phyloP scores from a whole-genome alignment of 1,284 basidiomycete genomes.

The Austropuccinia psidii region DNA sequence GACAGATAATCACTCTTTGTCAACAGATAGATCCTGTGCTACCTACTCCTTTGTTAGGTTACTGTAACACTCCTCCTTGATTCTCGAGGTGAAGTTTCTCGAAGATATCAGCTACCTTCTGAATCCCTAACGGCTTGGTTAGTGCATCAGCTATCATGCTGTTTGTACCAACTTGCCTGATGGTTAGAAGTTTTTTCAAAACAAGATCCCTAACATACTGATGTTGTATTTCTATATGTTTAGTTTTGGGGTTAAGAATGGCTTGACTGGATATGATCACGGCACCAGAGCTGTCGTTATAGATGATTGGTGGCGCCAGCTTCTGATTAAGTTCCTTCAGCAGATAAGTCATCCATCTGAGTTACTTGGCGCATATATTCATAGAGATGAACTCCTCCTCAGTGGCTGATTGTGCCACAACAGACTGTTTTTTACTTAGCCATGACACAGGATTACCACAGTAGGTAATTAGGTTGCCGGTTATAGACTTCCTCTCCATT shows the following conservation, averaged over 20 bases:
- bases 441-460: conserved; percentile 11
- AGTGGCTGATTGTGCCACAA: conserved; percentile 1
- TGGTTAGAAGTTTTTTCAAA: background rate
- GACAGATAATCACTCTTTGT: too few species aligned
- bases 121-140: background rate
- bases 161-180: background rate
- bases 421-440: background rate
- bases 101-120: background rate
- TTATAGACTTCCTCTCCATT: background rate
- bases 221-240: background rate
- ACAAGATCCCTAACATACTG: background rate
- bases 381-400: background rate
- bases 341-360: conserved; percentile 7
- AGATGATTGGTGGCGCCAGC: background rate
- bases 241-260: background rate
- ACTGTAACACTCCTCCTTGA: too few species aligned
- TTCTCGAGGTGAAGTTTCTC: too few species aligned
- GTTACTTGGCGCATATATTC: background rate
- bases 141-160: background rate
- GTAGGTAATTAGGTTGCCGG: background rate
- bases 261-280: background rate
- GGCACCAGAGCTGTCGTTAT: background rate
- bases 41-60: too few species aligned
- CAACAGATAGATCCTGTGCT: too few species aligned
- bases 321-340: background rate